Evolutionary conservation across 1,284 basidiomycete species (phyloP), one percentile per base, ranked within the genome.

Genomic region (Cryptococcus sp.): DNA sequence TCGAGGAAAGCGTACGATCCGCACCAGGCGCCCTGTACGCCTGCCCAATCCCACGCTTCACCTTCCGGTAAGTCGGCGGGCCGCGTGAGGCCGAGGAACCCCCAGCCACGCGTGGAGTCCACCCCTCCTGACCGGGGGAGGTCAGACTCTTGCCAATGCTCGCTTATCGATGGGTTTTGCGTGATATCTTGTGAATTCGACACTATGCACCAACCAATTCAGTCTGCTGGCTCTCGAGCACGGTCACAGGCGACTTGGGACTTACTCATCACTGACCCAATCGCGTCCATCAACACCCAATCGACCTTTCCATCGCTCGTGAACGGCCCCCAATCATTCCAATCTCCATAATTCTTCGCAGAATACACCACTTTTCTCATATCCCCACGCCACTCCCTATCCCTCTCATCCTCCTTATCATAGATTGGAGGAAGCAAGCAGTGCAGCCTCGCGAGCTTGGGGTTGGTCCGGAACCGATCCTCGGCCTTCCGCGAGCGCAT

Each of bases 1-100:
- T 76, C 70, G 39, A 76, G 48, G 56, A 76, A 76, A n/a, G 73
- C 71, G 56, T 76, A 76, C 1, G 67, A 70, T 21, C 73, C 71
- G 43, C 62, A 60, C 73, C 73, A 76, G 2, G 50, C 18, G 0
- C 72, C 73, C 20, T 61, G 55, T 0, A 72, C 68, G 20, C 65
- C 70, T 1, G 72, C 72, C 73, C 73, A 74, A 46, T 76, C 73
- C 66, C 64, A 68, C 1, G 69, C 54, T 15, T 67, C 61, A n/a
- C 50, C 59, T 2, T 61, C 47, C 0, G 42, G 55, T 13, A 71
- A 52, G 48, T 61, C 50, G 0, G 43, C 40, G 1, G 69, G 71
- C 23, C 63, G 58, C n/a, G 53, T 42, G 11, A 73, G 48, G 39
- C 68, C 50, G 21, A 50, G 52, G 35, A 65, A 62, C 5, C 67